A percentile compares a stretch with the other conserved stretches of the same genome.
Conservation (phyloP, 1,284 basidiomycete species). For the Microbotryomycetes sp. region DNA sequence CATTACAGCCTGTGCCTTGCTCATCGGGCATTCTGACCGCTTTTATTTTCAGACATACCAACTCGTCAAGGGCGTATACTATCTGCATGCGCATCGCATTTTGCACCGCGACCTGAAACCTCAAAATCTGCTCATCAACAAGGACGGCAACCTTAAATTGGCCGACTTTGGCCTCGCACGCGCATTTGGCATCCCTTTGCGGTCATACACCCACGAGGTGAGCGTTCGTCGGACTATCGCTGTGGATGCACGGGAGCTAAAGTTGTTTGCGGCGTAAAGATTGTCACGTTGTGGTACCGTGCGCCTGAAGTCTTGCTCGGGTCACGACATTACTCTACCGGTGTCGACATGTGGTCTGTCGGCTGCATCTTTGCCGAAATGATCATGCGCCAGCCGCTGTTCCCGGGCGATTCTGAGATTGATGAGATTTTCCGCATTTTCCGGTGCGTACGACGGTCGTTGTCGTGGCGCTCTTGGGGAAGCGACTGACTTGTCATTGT, state of each 20-base stretch:
- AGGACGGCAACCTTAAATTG: constrained; percentile 79
- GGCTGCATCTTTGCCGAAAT: constrained; percentile 92
- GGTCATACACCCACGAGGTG: constrained; percentile 98
- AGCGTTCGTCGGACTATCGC: no score
- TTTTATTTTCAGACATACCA: constrained; percentile 71
- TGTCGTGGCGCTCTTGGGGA: no score
- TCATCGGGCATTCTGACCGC: no score
- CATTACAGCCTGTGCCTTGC: no score
- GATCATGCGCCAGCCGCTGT: constrained; percentile 84
- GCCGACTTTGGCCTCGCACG: constrained; percentile 95
- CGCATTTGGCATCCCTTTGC: constrained; percentile 94
- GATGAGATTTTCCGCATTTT: constrained; percentile 99
- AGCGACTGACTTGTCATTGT: background rate
- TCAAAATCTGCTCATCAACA: constrained; percentile 93
- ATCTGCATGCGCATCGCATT: constrained; percentile 94
- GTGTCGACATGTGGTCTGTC: constrained; percentile 98
- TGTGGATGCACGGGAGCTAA: no score
- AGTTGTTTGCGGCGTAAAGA: constrained; percentile 47
- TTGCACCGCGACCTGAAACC: constrained; percentile 96
- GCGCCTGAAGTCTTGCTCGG: constrained; percentile 94
- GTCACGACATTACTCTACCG: constrained; percentile 88
- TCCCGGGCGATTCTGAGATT: constrained; percentile 97
- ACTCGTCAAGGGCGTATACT: constrained; percentile 76
- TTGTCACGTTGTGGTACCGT: constrained; percentile 97
- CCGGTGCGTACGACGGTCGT: constrained; percentile 62